Evolutionary conservation across 23 red algal genomes (phyloP), one percentile per base, ranked within the genome.

Genomic region (Porphyridium purpureum): DNA sequence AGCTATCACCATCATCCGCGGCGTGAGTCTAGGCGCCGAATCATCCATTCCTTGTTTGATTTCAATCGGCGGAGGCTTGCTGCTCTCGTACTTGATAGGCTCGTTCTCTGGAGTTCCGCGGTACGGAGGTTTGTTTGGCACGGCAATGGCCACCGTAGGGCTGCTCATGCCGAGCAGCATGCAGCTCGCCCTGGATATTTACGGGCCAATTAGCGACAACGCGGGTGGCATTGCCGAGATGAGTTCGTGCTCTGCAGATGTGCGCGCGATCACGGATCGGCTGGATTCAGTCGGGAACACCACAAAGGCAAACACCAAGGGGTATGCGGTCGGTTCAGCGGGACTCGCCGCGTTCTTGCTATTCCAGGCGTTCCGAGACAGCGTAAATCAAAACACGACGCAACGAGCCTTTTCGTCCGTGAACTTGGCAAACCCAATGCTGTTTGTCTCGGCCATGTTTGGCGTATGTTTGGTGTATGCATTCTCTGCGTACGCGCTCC

Each of bases 201-300:
- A 52, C 34, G 68, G 68, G 3, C 68, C 54, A 0, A 61, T 83
- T 1, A 51, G 67, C 24, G 77, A 83, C 48, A 83, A 73, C 40
- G 77, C 77, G 1, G 77, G 71, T 5, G 77, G 77, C 22, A 83
- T 73, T 41, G 64, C 79, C 11, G 79, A 84, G 49, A 84, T 74
- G 79, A n/a, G n/a, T n/a, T n/a, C n/a, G n/a, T n/a, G n/a, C n/a
- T n/a, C n/a, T n/a, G n/a, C 64, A 2, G 22, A 54, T 25, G 64
- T 70, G 35, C 40, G 64, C 38, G 35, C 38, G 22, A 70, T 70
- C 2, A 70, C 64, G 24, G 64, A 70, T 47, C 64, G 64, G 11
- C 54, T 70, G 47, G 64, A 70, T 47, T 46, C 29, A 20, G 29
- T 27, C 9, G 64, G 64, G 1, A 70, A 70, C 54, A 70, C 35